Conservation (phyloP, 1,284 basidiomycete genomes). For the Golubevia sp. region DNA sequence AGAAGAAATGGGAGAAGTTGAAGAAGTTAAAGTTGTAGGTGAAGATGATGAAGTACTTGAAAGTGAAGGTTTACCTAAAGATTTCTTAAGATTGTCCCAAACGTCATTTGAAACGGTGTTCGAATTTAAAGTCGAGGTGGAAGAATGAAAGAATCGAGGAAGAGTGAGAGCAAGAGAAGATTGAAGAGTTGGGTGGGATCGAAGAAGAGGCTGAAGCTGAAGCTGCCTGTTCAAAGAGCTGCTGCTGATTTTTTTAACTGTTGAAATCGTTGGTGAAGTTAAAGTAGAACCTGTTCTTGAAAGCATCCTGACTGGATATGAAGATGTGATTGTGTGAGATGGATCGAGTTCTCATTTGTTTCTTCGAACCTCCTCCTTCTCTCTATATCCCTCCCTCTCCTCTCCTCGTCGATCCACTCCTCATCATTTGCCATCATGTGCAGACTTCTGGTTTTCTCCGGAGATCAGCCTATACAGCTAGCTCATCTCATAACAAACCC, state of each 20-base stretch:
- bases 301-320: background rate
- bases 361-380: background rate
- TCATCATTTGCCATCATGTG: background rate
- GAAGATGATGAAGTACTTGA: too few relatives aligned
- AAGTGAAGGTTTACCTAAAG: too few relatives aligned
- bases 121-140: too few relatives aligned
- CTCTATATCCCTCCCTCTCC: background rate
- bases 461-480: constrained; percentile 34
- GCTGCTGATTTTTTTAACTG: too few relatives aligned
- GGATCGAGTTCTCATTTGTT: background rate
- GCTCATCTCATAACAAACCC: constrained; percentile 81
- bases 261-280: too few relatives aligned
- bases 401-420: constrained; percentile 7
- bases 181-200: background rate
- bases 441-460: constrained; percentile 38
- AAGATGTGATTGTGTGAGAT: background rate
- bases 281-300: too few relatives aligned
- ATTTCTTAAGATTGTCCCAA: too few relatives aligned
- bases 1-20: too few relatives aligned
- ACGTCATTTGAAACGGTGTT: too few relatives aligned
- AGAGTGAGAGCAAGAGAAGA: background rate
- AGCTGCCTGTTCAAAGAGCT: too few relatives aligned
- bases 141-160: too few relatives aligned
- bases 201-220: background rate
- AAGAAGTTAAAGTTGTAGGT: too few relatives aligned